Evolutionary conservation across 2,329 filamentous ascomycete species (phyloP).

Genomic region (Rhynchosporium secalis): DNA sequence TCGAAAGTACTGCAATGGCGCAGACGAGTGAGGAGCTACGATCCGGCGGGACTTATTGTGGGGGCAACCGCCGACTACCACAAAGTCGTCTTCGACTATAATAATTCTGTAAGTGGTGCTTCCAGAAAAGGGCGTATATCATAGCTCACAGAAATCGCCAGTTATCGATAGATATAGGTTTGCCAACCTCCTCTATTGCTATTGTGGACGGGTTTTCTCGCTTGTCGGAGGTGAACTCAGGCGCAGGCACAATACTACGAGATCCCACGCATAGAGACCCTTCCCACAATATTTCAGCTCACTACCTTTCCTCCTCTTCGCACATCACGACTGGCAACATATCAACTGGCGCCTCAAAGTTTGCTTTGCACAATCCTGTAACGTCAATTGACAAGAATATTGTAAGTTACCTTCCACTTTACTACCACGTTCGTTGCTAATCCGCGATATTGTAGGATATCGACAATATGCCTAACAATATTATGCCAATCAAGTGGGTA

Average conservation of each 20-base stretch:
- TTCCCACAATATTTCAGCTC: not conserved
- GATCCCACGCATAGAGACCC: not conserved
- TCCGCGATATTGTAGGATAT: not conserved
- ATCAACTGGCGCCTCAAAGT: not conserved
- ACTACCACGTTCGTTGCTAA: not conserved
- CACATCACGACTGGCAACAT: not conserved
- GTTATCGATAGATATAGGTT: not conserved
- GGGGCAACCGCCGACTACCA: not conserved
- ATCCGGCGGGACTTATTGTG: not conserved
- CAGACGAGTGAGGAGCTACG: not conserved
- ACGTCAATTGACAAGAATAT: not conserved
- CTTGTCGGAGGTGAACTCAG: conserved; percentile 8
- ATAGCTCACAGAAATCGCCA: not conserved
- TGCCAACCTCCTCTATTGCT: not conserved
- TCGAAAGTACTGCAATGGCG: conserved; percentile 7
- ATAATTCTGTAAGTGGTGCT: not conserved
- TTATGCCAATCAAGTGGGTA: not conserved
- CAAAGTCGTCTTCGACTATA: not conserved
- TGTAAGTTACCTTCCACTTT: not conserved
- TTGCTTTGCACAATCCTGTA: conserved; percentile 6
- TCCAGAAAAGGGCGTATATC: not conserved
- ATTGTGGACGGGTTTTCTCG: not conserved
- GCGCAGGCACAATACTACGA: not conserved
- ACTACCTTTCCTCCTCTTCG: not conserved
- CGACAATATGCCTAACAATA: not conserved